Conservation (phyloP, 768 basidiomycete genomes). For the Rhizopogon vulgaris region DNA sequence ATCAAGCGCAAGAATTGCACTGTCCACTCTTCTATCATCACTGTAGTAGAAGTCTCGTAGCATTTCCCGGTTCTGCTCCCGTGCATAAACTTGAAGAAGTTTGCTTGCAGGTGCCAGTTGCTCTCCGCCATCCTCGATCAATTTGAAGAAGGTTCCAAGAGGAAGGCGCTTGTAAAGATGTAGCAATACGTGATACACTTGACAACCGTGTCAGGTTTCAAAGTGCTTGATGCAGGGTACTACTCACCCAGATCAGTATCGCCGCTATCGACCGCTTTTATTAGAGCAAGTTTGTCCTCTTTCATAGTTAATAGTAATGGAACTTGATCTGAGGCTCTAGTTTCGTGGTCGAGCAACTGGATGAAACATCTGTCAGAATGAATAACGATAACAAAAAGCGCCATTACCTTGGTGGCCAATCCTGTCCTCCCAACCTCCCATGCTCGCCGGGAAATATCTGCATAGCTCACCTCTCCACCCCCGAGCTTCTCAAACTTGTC, state of each 20-base stretch:
- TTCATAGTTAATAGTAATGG: constrained; percentile 92
- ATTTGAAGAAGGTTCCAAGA: constrained; percentile 88
- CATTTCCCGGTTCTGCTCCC: constrained; percentile 88
- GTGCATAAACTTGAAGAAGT: constrained; percentile 83
- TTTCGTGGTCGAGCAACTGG: constrained; percentile 88
- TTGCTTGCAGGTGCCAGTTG: constrained; percentile 67
- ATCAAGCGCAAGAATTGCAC: constrained; percentile 80
- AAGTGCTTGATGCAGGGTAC: not conserved
- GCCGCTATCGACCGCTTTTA: constrained; percentile 90
- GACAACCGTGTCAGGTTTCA: not conserved
- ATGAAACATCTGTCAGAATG: not conserved
- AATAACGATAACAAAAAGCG: not conserved
- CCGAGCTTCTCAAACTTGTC: constrained; percentile 85
- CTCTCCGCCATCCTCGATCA: constrained; percentile 87
- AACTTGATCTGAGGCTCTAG: constrained; percentile 85
- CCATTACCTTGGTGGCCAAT: constrained; percentile 74
- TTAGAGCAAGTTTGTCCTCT: constrained; percentile 80
- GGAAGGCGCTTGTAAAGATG: constrained; percentile 78
- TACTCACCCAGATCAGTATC: constrained; percentile 86
- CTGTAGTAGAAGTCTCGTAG: constrained; percentile 96
- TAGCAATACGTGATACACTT: constrained; percentile 92
- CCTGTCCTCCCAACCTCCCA: constrained; percentile 83
- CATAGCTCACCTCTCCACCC: constrained; percentile 78
- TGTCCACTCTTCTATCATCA: constrained; percentile 91
- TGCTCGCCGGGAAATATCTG: constrained; percentile 89